Evolutionary conservation across 805 yeast genomes (phyloP).

Genomic region (Ogataea minuta): DNA sequence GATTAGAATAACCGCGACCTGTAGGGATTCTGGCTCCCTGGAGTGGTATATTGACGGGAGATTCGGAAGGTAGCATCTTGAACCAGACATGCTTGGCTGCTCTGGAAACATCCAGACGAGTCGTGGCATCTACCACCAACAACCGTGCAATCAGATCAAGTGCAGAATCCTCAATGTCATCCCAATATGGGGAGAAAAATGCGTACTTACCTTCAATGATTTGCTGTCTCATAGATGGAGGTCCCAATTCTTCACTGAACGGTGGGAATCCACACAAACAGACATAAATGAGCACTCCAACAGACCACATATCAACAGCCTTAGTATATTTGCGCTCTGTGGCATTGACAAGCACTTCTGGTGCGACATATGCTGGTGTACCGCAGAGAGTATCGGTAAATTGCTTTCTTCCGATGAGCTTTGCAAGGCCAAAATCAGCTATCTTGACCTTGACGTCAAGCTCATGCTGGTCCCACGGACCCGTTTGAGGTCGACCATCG

Average conservation of each 20-base stretch:
- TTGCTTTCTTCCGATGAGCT: conserved; percentile 65
- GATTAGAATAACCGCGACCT: conserved; percentile 28
- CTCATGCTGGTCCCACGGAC: conserved; percentile 63
- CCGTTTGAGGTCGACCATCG: conserved; percentile 24
- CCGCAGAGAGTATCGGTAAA: conserved; percentile 82
- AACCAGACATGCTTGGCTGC: conserved; percentile 48
- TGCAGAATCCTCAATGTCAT: conserved; percentile 60
- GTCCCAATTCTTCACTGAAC: conserved; percentile 77
- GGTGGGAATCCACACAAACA: conserved; percentile 86
- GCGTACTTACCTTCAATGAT: conserved; percentile 66
- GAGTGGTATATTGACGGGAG: conserved; percentile 2
- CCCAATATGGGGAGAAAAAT: conserved; percentile 80
- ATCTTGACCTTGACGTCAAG: conserved; percentile 64
- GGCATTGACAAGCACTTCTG: conserved; percentile 62
- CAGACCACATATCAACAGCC: conserved; percentile 78
- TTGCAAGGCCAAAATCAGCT: conserved; percentile 79
- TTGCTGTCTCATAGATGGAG: conserved; percentile 76
- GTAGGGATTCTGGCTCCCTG: conserved; percentile 23
- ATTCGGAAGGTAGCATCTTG: background rate
- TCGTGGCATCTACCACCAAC: conserved; percentile 51
- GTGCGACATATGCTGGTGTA: conserved; percentile 86
- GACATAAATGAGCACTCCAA: conserved; percentile 74
- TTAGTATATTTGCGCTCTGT: conserved; percentile 58
- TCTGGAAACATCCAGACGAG: conserved; percentile 40
- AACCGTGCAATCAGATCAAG: conserved; percentile 64